Conservation (phyloP, 345 rosid species). For the Kandelia obovata region DNA sequence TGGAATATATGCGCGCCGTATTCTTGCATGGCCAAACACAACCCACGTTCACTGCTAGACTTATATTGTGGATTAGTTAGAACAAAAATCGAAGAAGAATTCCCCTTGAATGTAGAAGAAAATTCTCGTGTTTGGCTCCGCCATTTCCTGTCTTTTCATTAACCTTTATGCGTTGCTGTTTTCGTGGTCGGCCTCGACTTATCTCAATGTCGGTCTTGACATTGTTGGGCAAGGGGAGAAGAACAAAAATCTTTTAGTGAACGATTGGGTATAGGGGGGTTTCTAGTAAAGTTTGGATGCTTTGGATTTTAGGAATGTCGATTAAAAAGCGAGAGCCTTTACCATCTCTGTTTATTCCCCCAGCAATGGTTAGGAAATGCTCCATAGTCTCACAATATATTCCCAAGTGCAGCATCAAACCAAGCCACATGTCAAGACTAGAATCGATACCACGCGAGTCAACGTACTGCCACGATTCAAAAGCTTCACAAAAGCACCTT, state of each 20-base stretch:
- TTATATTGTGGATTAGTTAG: not conserved
- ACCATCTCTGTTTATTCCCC: no score
- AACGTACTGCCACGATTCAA: no score
- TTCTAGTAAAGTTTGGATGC: not conserved
- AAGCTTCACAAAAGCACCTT: no score
- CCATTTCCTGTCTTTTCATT: no score
- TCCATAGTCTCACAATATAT: not conserved
- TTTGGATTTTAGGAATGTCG: not conserved
- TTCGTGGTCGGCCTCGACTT: no score
- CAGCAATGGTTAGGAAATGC: not conserved
- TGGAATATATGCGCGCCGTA: constrained; percentile 17
- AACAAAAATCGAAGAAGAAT: not conserved
- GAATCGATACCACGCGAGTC: not conserved
- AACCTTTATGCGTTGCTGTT: no score
- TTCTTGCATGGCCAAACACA: not conserved
- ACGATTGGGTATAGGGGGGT: not conserved
- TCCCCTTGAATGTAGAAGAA: no score
- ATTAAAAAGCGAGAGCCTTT: not conserved
- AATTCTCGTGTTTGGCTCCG: no score
- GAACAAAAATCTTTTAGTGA: not conserved
- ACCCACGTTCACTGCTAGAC: not conserved
- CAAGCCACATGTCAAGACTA: not conserved
- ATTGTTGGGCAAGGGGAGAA: not conserved
- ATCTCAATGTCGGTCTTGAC: not conserved
- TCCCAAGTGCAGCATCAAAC: not conserved